Conservation (phyloP, 306 rosid genomes). For the Sesbania bispinosa region DNA sequence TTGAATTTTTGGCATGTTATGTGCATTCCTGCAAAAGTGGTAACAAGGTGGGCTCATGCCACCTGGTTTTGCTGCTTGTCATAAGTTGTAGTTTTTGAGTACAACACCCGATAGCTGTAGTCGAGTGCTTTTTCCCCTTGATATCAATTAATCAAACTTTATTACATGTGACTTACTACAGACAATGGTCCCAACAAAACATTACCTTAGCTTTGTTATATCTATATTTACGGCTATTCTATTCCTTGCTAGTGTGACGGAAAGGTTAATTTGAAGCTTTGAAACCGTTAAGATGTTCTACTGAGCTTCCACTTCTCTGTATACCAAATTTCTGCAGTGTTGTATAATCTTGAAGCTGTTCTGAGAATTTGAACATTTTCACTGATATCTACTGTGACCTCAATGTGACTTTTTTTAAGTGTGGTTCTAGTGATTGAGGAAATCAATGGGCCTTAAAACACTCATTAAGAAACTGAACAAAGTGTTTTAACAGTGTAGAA, state of each 20-base stretch:
- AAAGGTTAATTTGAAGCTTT: constrained; percentile 14
- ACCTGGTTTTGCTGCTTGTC: constrained; percentile 55
- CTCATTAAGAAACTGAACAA: neutral
- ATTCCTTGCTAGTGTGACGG: constrained; percentile 24
- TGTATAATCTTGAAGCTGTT: neutral
- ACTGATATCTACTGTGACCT: neutral
- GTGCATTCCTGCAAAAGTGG: constrained; percentile 42
- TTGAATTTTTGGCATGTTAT: constrained; percentile 49
- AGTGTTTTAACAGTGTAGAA: neutral
- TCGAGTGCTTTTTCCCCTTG: constrained; percentile 41
- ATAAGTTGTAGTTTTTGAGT: constrained; percentile 43
- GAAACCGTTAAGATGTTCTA: neutral
- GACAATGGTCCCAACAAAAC: constrained; percentile 43
- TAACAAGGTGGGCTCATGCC: constrained; percentile 46
- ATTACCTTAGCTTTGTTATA: constrained; percentile 37
- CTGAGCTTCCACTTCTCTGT: neutral
- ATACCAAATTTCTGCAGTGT: constrained; percentile 1
- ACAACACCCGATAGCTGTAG: constrained; percentile 31
- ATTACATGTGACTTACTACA: constrained; percentile 47
- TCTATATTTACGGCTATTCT: neutral
- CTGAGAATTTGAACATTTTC: neutral
- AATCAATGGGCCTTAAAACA: neutral
- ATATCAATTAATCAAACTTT: constrained; percentile 45
- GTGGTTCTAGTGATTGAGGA: constrained; percentile 1
- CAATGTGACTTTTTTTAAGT: neutral